phyloP scores from a whole-genome alignment of 805 yeast genomes.

The Barnettozyma siamensis region DNA sequence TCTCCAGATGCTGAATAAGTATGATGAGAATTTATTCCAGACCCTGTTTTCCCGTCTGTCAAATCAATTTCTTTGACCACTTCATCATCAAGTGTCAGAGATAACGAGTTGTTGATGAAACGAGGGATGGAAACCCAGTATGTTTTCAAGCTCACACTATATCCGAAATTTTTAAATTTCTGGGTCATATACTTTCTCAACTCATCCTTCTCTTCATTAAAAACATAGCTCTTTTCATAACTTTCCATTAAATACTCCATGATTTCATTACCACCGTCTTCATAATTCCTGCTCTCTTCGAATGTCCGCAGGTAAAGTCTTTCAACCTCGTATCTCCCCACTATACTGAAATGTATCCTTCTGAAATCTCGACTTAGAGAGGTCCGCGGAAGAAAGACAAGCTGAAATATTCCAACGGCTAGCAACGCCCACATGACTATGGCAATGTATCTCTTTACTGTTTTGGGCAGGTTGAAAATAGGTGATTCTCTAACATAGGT shows the following conservation, averaged over 20 bases:
- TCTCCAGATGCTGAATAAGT: constrained; percentile 63
- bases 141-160: constrained; percentile 43
- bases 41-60: constrained; percentile 27
- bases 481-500: constrained; percentile 15
- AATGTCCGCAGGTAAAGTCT: constrained; percentile 47
- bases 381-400: constrained; percentile 78
- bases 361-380: constrained; percentile 77
- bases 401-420: constrained; percentile 38
- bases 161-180: constrained; percentile 46
- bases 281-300: constrained; percentile 23
- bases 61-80: constrained; percentile 41
- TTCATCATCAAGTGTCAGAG: constrained; percentile 30
- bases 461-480: constrained; percentile 18
- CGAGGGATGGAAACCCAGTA: constrained; percentile 53
- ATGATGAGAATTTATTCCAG: constrained; percentile 45
- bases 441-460: constrained; percentile 18
- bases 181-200: constrained; percentile 45
- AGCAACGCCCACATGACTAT: constrained; percentile 20
- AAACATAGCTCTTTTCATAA: constrained; percentile 3
- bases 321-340: constrained; percentile 66
- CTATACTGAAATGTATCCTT: constrained; percentile 58
- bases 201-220: constrained; percentile 36
- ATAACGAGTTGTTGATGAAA: constrained; percentile 42
- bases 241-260: constrained; percentile 17
- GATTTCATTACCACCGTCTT: neutral